Evolutionary conservation across 2,329 filamentous ascomycete species (phyloP).

Genomic region (Scedosporium dehoogii): DNA sequence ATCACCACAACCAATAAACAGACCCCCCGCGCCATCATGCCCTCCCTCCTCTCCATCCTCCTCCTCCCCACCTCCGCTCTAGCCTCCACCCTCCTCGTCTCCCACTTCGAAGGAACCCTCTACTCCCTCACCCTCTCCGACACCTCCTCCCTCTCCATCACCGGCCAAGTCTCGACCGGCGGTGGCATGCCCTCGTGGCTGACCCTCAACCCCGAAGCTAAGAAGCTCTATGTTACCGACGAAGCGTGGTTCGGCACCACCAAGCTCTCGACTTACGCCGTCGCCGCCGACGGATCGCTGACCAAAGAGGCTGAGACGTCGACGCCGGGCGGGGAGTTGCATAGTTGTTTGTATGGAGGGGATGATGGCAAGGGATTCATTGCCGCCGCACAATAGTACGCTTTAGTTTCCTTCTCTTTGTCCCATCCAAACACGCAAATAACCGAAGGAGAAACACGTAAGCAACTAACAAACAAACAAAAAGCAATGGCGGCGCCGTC

Average conservation of each 20-base stretch:
- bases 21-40: not conserved
- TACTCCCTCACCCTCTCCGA: constrained; percentile 11
- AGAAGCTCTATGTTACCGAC: constrained; percentile 12
- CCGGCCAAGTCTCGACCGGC: constrained; percentile 9
- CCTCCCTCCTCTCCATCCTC: constrained; percentile 2
- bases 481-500: constrained; percentile 30
- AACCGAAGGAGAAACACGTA: too few species aligned
- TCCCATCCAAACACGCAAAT: too few species aligned
- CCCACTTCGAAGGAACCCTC: constrained; percentile 13
- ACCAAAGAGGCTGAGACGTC: constrained; percentile 20
- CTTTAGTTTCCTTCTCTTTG: not conserved
- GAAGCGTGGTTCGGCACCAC: constrained; percentile 13
- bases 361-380: constrained; percentile 28
- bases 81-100: constrained; percentile 12
- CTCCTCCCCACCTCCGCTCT: constrained; percentile 8
- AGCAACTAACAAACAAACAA: not conserved
- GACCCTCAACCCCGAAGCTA: constrained; percentile 9
- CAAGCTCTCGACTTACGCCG: constrained; percentile 22
- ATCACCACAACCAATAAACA: too few species aligned
- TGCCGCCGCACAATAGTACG: constrained; percentile 34
- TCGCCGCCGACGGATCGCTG: constrained; percentile 21
- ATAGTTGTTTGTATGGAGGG: constrained; percentile 29
- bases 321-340: constrained; percentile 26
- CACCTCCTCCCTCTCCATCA: constrained; percentile 8
- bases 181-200: constrained; percentile 12